Conservation (phyloP, 306 rosid genomes). For the Vachellia collinsii region DNA sequence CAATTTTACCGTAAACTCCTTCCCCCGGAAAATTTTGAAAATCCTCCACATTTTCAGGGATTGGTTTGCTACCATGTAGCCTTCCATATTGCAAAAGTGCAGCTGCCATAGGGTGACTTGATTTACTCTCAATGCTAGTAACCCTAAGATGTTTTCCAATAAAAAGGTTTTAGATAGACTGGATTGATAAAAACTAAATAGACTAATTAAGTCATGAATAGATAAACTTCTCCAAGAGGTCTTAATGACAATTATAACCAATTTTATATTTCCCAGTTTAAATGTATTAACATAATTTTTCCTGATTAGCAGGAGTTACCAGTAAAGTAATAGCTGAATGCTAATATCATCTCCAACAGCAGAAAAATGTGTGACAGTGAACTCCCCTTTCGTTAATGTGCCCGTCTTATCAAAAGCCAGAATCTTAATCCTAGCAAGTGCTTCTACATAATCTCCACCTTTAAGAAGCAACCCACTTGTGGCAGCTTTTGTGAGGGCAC, state of each 20-base stretch:
- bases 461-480: constrained; percentile 75
- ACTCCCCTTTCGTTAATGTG: constrained; percentile 84
- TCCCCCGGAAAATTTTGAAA: constrained; percentile 86
- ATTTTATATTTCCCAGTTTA: neutral
- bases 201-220: neutral
- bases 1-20: constrained; percentile 75
- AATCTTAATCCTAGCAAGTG: constrained; percentile 64
- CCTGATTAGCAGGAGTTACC: constrained; percentile 49
- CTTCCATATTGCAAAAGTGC: constrained; percentile 73
- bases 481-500: constrained; percentile 87
- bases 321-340: constrained; percentile 63
- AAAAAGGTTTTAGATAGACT: neutral
- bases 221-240: neutral
- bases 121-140: constrained; percentile 89
- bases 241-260: neutral
- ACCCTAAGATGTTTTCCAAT: constrained; percentile 55
- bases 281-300: neutral
- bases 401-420: constrained; percentile 92
- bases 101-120: constrained; percentile 95
- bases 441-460: constrained; percentile 89
- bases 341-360: constrained; percentile 49
- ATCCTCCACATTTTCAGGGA: constrained; percentile 69
- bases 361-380: constrained; percentile 60
- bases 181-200: neutral
- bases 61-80: constrained; percentile 58